Evolutionary conservation across 192 early-diverging fungal species (phyloP).

Genomic region (Kappamyces sp.): DNA sequence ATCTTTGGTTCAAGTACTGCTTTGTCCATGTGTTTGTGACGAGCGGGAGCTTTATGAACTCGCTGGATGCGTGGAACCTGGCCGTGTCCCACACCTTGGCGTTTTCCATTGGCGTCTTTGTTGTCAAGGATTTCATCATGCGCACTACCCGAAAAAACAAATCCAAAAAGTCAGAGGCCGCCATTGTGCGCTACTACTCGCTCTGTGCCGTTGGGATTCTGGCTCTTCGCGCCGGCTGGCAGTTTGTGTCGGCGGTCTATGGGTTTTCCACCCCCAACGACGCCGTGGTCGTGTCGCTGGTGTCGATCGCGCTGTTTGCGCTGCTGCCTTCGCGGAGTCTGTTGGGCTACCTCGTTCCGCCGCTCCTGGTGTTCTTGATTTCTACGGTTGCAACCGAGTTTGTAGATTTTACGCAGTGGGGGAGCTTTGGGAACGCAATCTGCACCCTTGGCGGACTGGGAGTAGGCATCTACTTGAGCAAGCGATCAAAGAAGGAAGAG

Average conservation of each 20-base stretch:
- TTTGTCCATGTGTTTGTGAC: conserved; percentile 18
- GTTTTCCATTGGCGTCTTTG: conserved; percentile 28
- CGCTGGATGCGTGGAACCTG: conserved; percentile 19
- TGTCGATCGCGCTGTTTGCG: conserved; percentile 3
- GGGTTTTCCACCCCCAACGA: conserved; percentile 14
- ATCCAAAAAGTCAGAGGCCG: background rate
- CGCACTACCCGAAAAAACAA: conserved; percentile 10
- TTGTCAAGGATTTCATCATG: conserved; percentile 14
- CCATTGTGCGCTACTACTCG: conserved; percentile 11
- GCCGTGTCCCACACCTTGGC: conserved; percentile 21
- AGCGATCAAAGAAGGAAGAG: background rate
- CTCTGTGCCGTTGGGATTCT: conserved; percentile 13
- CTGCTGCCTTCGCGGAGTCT: conserved; percentile 2
- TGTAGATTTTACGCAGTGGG: background rate
- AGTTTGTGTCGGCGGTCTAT: conserved; percentile 9
- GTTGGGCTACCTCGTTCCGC: conserved; percentile 9
- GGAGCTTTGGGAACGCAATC: conserved; percentile 10
- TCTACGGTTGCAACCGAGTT: background rate
- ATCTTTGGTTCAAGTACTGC: conserved; percentile 24
- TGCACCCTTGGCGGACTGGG: conserved; percentile 3
- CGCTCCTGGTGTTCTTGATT: background rate
- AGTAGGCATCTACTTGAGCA: background rate
- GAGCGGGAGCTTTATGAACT: background rate
- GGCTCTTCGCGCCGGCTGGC: conserved; percentile 1
- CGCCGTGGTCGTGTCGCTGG: conserved; percentile 4